Evolutionary conservation across 768 basidiomycete species (phyloP).

Genomic region (Mycena leptocephala): DNA sequence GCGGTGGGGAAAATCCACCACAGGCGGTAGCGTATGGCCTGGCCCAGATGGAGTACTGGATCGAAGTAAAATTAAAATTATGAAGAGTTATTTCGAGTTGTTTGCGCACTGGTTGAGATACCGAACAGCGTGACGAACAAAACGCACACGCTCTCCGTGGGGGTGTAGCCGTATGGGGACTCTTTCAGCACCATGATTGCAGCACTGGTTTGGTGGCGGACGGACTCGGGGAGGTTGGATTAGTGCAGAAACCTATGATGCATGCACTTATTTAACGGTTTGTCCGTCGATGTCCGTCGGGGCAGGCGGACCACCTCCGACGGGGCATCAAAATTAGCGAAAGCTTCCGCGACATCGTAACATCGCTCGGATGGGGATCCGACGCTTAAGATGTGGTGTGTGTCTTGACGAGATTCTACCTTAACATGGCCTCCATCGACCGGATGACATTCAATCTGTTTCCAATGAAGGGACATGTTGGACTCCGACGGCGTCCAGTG

Average conservation of each 20-base stretch:
- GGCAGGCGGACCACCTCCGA: neutral
- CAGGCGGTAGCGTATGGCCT: slow-evolving; percentile 48
- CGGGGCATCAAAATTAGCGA: neutral
- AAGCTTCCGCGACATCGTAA: neutral
- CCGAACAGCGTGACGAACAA: slow-evolving; percentile 54
- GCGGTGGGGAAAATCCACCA: slow-evolving; percentile 61
- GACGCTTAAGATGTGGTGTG: too few relatives aligned
- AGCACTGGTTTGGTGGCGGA: too few relatives aligned
- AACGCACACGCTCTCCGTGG: slow-evolving; percentile 54
- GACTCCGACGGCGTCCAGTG: too few relatives aligned
- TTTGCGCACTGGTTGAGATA: slow-evolving; percentile 7
- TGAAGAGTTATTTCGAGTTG: neutral
- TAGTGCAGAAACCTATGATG: neutral
- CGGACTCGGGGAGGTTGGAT: neutral
- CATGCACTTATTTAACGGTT: neutral
- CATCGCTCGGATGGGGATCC: neutral
- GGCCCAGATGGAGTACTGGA: slow-evolving; percentile 54
- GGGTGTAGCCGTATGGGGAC: slow-evolving; percentile 53
- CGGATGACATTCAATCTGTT: too few relatives aligned
- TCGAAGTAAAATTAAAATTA: neutral
- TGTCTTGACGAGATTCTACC: too few relatives aligned
- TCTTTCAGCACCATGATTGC: neutral
- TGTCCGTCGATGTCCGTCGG: neutral
- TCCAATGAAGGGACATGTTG: too few relatives aligned
- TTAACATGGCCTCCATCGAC: too few relatives aligned